These are phyloP conservation scores for Acacia concinna DNA, from an alignment of 331 rosid genomes.

Conservation along the genomic window DNA sequence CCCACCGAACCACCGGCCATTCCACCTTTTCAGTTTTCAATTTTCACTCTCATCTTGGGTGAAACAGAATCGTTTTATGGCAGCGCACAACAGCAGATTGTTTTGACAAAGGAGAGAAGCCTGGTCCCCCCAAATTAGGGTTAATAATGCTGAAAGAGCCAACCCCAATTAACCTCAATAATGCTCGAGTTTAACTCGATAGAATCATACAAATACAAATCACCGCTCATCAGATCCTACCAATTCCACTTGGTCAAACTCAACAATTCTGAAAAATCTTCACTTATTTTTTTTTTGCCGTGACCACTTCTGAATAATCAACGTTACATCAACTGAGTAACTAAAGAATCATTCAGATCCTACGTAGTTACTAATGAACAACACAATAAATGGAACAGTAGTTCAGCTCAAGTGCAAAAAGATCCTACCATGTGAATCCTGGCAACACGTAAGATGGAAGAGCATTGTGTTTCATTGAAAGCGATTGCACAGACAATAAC, in stretches of 20 bases:
- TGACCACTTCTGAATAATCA: neutral
- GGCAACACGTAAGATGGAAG: slow-evolving; percentile 77
- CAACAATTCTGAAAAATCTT: neutral
- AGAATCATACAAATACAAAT: neutral
- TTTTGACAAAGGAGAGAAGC: no score
- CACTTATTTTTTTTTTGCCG: no score
- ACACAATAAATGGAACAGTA: slow-evolving; percentile 23
- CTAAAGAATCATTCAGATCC: slow-evolving; percentile 7
- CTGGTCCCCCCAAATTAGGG: neutral
- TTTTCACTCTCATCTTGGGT: no score
- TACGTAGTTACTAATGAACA: neutral
- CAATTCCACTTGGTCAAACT: neutral
- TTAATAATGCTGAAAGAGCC: neutral
- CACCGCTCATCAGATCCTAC: neutral
- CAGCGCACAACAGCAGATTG: no score
- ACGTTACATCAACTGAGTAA: neutral
- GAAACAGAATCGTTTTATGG: no score
- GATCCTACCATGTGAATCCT: slow-evolving; percentile 71
- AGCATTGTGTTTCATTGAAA: slow-evolving; percentile 61
- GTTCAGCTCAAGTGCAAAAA: slow-evolving; percentile 17
- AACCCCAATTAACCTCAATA: neutral
- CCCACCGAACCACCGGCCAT: no score
- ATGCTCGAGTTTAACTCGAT: neutral
- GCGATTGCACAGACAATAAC: slow-evolving; percentile 60
- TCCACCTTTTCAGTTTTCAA: no score